Evolutionary conservation across 225 moss, liverwort and hornwort genomes (phyloP).

Genomic region (Marchantia polymorpha): DNA sequence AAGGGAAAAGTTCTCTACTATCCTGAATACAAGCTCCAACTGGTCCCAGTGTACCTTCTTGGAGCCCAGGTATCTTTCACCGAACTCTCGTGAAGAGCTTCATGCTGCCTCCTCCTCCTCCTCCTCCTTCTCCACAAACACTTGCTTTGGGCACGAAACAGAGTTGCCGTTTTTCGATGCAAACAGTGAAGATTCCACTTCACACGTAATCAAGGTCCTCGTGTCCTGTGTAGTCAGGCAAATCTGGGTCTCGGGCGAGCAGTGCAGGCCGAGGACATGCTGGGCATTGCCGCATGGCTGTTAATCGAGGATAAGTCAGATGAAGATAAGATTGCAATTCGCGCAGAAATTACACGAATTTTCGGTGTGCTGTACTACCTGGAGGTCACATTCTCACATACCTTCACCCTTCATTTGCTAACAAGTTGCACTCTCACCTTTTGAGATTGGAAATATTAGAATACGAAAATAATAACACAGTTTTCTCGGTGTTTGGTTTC

Average conservation of each 20-base stretch:
- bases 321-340: slow-evolving; percentile 48
- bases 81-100: background rate
- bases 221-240: slow-evolving; percentile 43
- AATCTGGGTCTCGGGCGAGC: slow-evolving; percentile 69
- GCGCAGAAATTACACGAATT: slow-evolving; percentile 64
- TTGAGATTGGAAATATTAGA: no score
- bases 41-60: slow-evolving; percentile 74
- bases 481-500: background rate
- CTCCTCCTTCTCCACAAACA: no score
- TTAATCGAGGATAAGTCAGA: slow-evolving; percentile 59
- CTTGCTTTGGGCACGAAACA: no score
- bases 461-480: no score
- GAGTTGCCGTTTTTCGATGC: no score
- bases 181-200: no score
- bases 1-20: slow-evolving; percentile 66
- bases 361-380: slow-evolving; percentile 78
- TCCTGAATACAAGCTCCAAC: slow-evolving; percentile 56
- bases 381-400: slow-evolving; percentile 43
- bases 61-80: slow-evolving; percentile 59
- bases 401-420: background rate
- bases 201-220: background rate
- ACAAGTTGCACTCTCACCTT: background rate
- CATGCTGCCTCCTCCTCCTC: no score
- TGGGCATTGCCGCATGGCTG: slow-evolving; percentile 82
- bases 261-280: slow-evolving; percentile 67